Evolutionary conservation across 306 rosid species (phyloP).

Genomic region (Cotoneaster glaucophyllus): DNA sequence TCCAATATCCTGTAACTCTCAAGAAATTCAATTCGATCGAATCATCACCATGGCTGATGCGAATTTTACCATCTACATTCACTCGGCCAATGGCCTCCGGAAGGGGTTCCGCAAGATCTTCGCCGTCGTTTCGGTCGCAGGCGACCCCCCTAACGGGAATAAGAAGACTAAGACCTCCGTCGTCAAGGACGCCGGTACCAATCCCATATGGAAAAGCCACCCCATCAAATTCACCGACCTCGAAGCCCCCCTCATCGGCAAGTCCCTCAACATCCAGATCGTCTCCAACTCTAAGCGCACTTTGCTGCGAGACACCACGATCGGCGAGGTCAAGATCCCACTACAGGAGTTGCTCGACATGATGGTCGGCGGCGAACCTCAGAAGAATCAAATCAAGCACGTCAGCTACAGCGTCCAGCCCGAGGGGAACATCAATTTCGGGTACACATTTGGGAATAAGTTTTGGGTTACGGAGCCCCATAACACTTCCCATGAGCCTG

Average conservation of each 20-base stretch:
- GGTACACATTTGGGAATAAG: conserved; percentile 40
- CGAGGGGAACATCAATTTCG: conserved; percentile 29
- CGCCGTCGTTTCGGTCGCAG: too few relatives aligned
- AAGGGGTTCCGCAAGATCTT: too few relatives aligned
- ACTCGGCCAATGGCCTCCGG: too few relatives aligned
- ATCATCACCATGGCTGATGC: too few relatives aligned
- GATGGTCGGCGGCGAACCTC: neutral
- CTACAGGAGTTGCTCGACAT: conserved; percentile 27
- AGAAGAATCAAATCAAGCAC: conserved; percentile 1
- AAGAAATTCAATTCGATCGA: too few relatives aligned
- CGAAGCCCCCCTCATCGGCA: conserved; percentile 11
- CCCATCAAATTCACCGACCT: conserved; percentile 15
- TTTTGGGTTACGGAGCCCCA: conserved; percentile 13
- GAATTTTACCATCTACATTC: too few relatives aligned
- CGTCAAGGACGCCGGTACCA: too few relatives aligned
- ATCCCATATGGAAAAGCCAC: too few relatives aligned
- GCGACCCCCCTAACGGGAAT: too few relatives aligned
- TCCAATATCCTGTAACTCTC: too few relatives aligned
- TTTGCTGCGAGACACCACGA: conserved; percentile 22
- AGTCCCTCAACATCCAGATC: conserved; percentile 32
- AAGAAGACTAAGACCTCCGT: too few relatives aligned
- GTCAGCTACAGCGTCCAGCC: conserved; percentile 18
- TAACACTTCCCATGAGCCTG: conserved; percentile 8
- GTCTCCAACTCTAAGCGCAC: conserved; percentile 16
- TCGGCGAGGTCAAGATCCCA: conserved; percentile 32